Conservation (phyloP, 192 early-diverging fungal genomes). For the Gryganskiella cystojenkinii region DNA sequence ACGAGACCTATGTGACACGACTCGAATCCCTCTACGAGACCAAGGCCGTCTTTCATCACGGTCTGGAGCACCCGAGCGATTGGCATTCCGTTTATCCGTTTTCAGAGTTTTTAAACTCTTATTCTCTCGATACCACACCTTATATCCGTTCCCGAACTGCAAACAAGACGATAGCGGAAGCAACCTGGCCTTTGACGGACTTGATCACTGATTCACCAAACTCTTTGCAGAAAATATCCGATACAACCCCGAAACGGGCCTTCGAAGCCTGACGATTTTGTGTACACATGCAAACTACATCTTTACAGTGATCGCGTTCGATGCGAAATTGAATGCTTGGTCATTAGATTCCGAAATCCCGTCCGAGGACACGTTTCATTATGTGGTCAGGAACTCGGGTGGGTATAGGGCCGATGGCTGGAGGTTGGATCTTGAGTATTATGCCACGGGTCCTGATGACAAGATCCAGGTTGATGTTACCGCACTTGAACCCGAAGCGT, state of each 20-base stretch:
- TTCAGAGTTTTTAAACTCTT: conserved; percentile 63
- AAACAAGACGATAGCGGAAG: conserved; percentile 22
- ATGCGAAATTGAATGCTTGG: conserved; percentile 67
- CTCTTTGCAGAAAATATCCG: conserved; percentile 52
- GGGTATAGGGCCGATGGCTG: conserved; percentile 29
- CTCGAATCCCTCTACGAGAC: conserved; percentile 56
- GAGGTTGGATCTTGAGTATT: conserved; percentile 37
- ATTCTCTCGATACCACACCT: conserved; percentile 54
- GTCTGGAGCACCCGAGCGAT: conserved; percentile 53
- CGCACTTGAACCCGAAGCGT: conserved; percentile 25
- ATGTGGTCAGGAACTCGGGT: conserved; percentile 56
- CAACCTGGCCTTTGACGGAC: conserved; percentile 20
- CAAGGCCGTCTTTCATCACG: conserved; percentile 28
- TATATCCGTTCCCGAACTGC: conserved; percentile 52
- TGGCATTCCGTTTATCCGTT: conserved; percentile 73
- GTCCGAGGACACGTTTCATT: conserved; percentile 32
- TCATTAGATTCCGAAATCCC: conserved; percentile 54
- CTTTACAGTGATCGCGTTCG: conserved; percentile 71
- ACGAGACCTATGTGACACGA: conserved; percentile 46
- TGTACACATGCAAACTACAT: conserved; percentile 58
- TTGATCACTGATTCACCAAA: conserved; percentile 30
- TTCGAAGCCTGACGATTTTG: conserved; percentile 55
- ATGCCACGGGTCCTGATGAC: conserved; percentile 6
- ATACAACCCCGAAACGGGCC: conserved; percentile 58
- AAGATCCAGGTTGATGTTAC: conserved; percentile 22